phyloP scores from a whole-genome alignment of 345 rosid genomes.

The Eucalyptus lansdowneana region DNA sequence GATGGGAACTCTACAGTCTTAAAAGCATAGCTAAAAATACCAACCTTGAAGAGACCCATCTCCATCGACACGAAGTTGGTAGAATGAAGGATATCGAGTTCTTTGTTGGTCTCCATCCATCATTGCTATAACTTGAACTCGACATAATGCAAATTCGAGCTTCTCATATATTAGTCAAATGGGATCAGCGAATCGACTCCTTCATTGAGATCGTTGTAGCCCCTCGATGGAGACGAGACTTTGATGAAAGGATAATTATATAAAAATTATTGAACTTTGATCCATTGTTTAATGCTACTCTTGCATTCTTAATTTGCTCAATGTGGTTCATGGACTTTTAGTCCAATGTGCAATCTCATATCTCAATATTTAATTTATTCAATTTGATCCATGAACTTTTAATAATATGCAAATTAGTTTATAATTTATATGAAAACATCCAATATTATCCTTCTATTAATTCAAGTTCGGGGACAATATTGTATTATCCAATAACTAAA shows the following conservation, averaged over 20 bases:
- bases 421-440: too few relatives aligned
- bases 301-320: not conserved
- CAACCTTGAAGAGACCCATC: not conserved
- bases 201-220: not conserved
- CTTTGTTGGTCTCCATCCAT: not conserved
- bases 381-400: fast-evolving
- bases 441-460: too few relatives aligned
- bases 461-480: fast-evolving
- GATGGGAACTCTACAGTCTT: not conserved
- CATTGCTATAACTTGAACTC: not conserved
- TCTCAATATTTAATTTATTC: too few relatives aligned
- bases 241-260: not conserved
- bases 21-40: not conserved
- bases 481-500: too few relatives aligned
- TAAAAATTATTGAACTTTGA: not conserved
- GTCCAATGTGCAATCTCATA: fast-evolving
- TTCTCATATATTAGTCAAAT: not conserved
- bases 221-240: not conserved
- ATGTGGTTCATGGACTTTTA: too few relatives aligned
- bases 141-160: not conserved
- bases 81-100: not conserved
- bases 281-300: fast-evolving
- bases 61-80: not conserved
- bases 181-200: not conserved
- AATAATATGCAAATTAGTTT: not conserved